phyloP scores from a whole-genome alignment of 495 filamentous ascomycete species.

The Trichoderma asperelloides region DNA sequence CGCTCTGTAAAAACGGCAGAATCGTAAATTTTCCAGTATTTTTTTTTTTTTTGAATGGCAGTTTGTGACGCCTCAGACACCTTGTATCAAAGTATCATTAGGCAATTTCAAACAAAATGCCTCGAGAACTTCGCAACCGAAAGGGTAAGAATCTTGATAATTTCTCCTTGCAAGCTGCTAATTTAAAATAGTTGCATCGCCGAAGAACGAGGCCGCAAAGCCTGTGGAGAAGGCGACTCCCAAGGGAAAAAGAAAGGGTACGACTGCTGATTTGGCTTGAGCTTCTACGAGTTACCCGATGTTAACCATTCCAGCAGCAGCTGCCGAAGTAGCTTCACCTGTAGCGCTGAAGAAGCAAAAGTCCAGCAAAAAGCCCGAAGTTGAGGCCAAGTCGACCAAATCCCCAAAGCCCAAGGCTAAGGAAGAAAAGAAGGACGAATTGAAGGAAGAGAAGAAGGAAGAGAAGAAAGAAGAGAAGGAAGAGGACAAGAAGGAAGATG shows the following conservation, averaged over 20 bases:
- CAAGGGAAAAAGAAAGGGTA: slow-evolving; percentile 10
- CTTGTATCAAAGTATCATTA: background rate
- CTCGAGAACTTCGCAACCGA: background rate
- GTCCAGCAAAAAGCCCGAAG: background rate
- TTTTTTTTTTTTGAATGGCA: background rate
- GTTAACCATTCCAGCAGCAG: background rate
- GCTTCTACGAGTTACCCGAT: background rate
- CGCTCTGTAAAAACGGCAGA: slow-evolving; percentile 7
- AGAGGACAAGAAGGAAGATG: slow-evolving; percentile 26
- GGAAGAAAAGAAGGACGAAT: slow-evolving; percentile 17
- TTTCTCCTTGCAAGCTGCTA: background rate
- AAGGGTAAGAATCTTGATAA: background rate
- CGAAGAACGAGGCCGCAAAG: background rate
- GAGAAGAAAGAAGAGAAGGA: slow-evolving; percentile 23
- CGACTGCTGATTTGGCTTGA: background rate
- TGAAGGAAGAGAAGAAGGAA: slow-evolving; percentile 20
- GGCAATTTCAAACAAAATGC: background rate
- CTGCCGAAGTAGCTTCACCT: background rate
- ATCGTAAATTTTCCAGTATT: slow-evolving; percentile 9
- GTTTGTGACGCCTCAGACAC: background rate
- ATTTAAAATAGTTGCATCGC: background rate
- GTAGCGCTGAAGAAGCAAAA: background rate
- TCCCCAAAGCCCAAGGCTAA: background rate
- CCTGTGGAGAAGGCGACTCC: slow-evolving; percentile 1
- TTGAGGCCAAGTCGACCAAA: background rate